Evolutionary conservation across 2,329 filamentous ascomycete genomes (phyloP).

Genomic region (Cercospora berteroae): DNA sequence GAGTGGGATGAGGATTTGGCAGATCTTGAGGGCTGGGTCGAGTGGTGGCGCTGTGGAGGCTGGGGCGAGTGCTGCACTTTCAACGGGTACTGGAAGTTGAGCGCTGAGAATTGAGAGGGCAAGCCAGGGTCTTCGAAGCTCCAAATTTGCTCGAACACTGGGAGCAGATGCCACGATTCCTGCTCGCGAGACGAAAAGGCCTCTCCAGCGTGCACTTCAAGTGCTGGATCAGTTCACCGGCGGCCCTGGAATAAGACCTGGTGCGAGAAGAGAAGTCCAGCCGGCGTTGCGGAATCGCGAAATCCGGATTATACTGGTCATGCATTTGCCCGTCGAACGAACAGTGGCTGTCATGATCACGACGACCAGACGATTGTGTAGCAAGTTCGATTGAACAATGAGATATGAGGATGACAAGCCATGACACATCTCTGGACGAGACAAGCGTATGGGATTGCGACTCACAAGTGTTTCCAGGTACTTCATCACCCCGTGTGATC

Average conservation of each 20-base stretch:
- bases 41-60: slow-evolving; percentile 6
- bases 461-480: background rate
- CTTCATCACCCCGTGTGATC: background rate
- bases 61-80: background rate
- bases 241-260: background rate
- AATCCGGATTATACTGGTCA: background rate
- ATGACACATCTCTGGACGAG: background rate
- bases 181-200: too few relatives aligned
- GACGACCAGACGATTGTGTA: background rate
- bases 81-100: background rate
- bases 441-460: background rate
- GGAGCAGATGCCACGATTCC: too few relatives aligned
- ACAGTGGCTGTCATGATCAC: background rate
- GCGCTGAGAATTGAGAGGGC: background rate
- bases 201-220: too few relatives aligned
- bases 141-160: too few relatives aligned
- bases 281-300: background rate
- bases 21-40: slow-evolving; percentile 13
- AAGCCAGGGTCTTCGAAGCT: too few relatives aligned
- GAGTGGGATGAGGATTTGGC: slow-evolving; percentile 21
- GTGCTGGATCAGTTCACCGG: background rate
- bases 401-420: background rate
- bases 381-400: background rate
- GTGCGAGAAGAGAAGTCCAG: background rate
- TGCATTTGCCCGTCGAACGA: background rate